Evolutionary conservation across 495 filamentous ascomycete genomes (phyloP).

Genomic region (Letharia columbiana): DNA sequence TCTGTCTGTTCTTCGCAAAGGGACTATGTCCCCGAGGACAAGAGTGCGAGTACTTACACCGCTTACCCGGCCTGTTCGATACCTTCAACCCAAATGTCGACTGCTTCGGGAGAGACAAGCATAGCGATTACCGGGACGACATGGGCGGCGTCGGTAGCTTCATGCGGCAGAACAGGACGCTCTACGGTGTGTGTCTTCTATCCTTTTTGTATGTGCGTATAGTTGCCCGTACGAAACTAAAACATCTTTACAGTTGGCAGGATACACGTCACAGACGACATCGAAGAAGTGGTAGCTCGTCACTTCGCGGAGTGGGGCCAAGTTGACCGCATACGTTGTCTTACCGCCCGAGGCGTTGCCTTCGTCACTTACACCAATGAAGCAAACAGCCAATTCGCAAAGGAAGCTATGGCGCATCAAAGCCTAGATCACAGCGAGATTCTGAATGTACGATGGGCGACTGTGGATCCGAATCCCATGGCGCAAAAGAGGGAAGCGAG

Average conservation of each 20-base stretch:
- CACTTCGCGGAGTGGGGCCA: conserved; percentile 95
- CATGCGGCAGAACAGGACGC: conserved; percentile 80
- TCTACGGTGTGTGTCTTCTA: conserved; percentile 45
- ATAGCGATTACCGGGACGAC: conserved; percentile 81
- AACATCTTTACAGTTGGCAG: conserved; percentile 47
- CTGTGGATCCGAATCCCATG: conserved; percentile 89
- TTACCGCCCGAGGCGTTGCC: conserved; percentile 83
- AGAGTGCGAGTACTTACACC: conserved; percentile 91
- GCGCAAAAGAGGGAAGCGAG: conserved; percentile 88
- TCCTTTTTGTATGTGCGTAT: neutral
- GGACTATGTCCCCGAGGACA: conserved; percentile 77
- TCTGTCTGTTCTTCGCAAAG: conserved; percentile 85
- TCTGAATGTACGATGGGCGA: conserved; percentile 95
- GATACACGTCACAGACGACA: conserved; percentile 95
- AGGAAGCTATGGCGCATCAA: conserved; percentile 87
- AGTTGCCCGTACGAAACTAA: conserved; percentile 13
- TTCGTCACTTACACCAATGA: conserved; percentile 87
- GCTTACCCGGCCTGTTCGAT: conserved; percentile 73
- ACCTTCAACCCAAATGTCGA: conserved; percentile 85
- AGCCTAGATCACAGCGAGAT: conserved; percentile 80
- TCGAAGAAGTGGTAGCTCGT: conserved; percentile 88
- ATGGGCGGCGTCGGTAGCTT: conserved; percentile 95
- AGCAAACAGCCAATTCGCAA: conserved; percentile 80
- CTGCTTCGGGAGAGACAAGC: conserved; percentile 86
- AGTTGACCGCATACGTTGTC: conserved; percentile 77